These are phyloP conservation scores for Betula pendula DNA, from an alignment of 306 rosid genomes.

Conservation along the genomic window DNA sequence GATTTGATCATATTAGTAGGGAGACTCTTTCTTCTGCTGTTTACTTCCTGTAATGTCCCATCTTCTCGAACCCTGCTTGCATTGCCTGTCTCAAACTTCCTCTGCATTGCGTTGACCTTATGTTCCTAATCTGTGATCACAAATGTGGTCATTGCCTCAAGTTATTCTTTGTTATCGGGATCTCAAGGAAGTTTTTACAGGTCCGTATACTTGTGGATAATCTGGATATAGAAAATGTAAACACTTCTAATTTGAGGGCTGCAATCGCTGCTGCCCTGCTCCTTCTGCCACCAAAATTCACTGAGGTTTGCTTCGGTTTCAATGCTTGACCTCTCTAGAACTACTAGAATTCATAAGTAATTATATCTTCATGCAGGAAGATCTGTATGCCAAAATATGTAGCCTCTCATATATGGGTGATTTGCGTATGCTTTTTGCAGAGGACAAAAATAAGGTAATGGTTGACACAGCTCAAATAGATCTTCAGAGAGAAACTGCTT, in stretches of 20 bases:
- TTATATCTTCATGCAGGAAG: conserved; percentile 57
- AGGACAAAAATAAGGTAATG: conserved; percentile 85
- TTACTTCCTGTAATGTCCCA: not conserved
- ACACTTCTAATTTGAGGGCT: conserved; percentile 79
- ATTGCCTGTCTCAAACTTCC: conserved; percentile 18
- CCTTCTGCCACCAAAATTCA: conserved; percentile 75
- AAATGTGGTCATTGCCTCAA: not conserved
- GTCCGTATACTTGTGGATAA: conserved; percentile 72
- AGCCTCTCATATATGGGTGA: conserved; percentile 90
- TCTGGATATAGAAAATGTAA: conserved; percentile 47
- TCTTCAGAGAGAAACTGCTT: conserved; percentile 17
- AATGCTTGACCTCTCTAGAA: conserved; percentile 26
- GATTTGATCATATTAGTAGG: not conserved
- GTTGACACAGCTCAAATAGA: conserved; percentile 23
- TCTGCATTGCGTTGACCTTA: conserved; percentile 10
- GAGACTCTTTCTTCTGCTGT: not conserved
- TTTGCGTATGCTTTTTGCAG: conserved; percentile 91
- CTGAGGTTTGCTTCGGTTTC: conserved; percentile 61
- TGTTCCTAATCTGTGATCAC: conserved; percentile 2
- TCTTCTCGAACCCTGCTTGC: not conserved
- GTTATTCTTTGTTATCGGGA: not conserved
- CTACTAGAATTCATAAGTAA: conserved; percentile 20
- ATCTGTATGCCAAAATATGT: conserved; percentile 88
- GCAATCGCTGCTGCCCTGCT: conserved; percentile 87
- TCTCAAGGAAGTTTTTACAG: conserved; percentile 39